These are phyloP conservation scores for Coemansia sp. DNA, from an alignment of 192 early-diverging fungal species.

Conservation along the genomic window DNA sequence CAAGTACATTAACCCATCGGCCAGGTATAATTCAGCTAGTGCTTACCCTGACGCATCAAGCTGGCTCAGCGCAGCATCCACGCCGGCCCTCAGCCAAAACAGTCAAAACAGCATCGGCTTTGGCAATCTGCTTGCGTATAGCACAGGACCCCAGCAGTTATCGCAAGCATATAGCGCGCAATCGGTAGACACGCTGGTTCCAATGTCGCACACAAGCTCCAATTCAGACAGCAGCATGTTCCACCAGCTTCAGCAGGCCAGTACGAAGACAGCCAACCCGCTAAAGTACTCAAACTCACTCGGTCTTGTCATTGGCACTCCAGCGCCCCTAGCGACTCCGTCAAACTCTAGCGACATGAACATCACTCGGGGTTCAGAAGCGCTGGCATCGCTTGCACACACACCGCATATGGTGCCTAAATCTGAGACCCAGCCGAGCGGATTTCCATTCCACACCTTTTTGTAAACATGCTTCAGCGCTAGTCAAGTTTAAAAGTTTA, in stretches of 20 bases:
- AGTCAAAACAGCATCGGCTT: background rate
- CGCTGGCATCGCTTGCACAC: background rate
- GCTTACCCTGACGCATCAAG: background rate
- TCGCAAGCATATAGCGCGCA: background rate
- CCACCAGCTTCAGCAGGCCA: background rate
- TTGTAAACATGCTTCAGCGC: background rate
- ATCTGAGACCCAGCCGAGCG: background rate
- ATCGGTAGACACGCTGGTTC: background rate
- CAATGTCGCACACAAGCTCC: background rate
- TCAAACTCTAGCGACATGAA: conserved; percentile 1
- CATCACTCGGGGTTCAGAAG: background rate
- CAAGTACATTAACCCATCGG: background rate
- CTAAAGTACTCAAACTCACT: background rate
- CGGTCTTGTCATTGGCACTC: background rate
- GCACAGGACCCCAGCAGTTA: background rate
- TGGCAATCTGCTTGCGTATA: background rate
- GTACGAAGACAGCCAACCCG: background rate
- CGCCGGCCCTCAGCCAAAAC: background rate
- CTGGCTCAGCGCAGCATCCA: background rate
- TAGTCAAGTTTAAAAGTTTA: background rate
- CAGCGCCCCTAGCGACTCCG: background rate
- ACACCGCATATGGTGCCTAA: background rate
- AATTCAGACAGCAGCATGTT: background rate
- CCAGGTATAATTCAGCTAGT: background rate
- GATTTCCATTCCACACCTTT: background rate